Percentiles rank a stretch among this genome's conserved stretches.
Conservation (phyloP, 768 basidiomycete species). For the Saitozyma sp. region DNA sequence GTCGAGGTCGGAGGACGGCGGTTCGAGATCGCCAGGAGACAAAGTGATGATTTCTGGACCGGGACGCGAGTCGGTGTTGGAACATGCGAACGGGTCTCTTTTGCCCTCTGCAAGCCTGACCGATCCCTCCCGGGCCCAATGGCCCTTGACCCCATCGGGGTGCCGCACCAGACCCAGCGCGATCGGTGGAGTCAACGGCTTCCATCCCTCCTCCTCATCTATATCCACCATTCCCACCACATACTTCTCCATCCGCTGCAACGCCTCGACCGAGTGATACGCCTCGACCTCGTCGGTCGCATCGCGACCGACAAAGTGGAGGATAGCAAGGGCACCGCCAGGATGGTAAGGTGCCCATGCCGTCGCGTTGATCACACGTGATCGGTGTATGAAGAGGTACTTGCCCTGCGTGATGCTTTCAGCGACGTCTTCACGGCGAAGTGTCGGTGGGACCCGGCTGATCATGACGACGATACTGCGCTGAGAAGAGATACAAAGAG, state of each 20-base stretch:
- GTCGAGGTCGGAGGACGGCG: conserved; percentile 33
- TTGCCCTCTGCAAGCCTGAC: conserved; percentile 20
- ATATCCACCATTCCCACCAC: conserved; percentile 67
- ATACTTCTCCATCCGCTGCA: conserved; percentile 63
- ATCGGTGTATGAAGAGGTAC: conserved; percentile 71
- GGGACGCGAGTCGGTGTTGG: background rate
- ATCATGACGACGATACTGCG: background rate
- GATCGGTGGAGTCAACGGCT: conserved; percentile 77
- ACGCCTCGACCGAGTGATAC: conserved; percentile 69
- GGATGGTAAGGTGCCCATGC: conserved; percentile 84
- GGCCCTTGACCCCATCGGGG: conserved; percentile 34
- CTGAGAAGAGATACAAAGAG: background rate
- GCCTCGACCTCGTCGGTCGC: conserved; percentile 93
- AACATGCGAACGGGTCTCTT: background rate
- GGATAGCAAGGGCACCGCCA: conserved; percentile 80
- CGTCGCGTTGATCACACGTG: conserved; percentile 54
- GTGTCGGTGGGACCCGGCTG: background rate
- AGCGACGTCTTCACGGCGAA: conserved; percentile 64
- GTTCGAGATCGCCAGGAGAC: conserved; percentile 40
- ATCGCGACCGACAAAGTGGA: conserved; percentile 94
- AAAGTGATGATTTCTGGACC: conserved; percentile 21
- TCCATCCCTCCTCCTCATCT: conserved; percentile 34
- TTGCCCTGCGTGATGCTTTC: conserved; percentile 73
- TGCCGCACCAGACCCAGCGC: conserved; percentile 64
- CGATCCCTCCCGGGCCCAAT: conserved; percentile 46